These are phyloP conservation scores for Pelargonium nanum DNA, from an alignment of 345 rosid genomes.

Conservation along the genomic window DNA sequence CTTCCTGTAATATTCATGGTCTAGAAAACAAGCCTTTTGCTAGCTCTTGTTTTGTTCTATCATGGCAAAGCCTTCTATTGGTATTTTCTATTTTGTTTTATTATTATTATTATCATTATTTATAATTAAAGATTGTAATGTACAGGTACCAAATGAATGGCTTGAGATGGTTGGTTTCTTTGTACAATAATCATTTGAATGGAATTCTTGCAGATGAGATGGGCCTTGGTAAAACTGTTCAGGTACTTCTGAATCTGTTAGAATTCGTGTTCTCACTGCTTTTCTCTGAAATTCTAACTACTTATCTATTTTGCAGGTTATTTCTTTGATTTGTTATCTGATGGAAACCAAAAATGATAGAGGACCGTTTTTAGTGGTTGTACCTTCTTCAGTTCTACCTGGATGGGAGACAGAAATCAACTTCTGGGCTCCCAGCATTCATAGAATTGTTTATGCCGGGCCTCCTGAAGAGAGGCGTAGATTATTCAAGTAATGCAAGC, in stretches of 20 bases:
- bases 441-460: conserved; percentile 68
- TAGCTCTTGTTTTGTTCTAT: not conserved
- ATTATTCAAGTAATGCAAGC: conserved; percentile 55
- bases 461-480: conserved; percentile 87
- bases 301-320: conserved; percentile 40
- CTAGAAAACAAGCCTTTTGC: not conserved
- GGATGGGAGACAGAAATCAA: conserved; percentile 82
- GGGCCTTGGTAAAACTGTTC: conserved; percentile 98
- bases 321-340: conserved; percentile 72
- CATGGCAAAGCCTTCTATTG: not conserved
- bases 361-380: conserved; percentile 91
- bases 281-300: conserved; percentile 5
- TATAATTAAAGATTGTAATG: conserved; percentile 12
- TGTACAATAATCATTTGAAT: conserved; percentile 80
- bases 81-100: conserved; percentile 1
- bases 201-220: conserved; percentile 97
- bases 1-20: no score
- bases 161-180: conserved; percentile 79
- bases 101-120: no score
- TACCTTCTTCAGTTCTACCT: conserved; percentile 83
- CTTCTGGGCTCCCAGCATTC: conserved; percentile 79
- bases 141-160: conserved; percentile 94
- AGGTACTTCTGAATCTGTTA: conserved; percentile 34
- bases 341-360: conserved; percentile 85
- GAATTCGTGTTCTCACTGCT: conserved; percentile 2